A percentile compares a stretch with the other conserved stretches of the same genome.
Evolutionary conservation across 1,284 basidiomycete genomes (phyloP).

Genomic region (Austroboletus niveus): DNA sequence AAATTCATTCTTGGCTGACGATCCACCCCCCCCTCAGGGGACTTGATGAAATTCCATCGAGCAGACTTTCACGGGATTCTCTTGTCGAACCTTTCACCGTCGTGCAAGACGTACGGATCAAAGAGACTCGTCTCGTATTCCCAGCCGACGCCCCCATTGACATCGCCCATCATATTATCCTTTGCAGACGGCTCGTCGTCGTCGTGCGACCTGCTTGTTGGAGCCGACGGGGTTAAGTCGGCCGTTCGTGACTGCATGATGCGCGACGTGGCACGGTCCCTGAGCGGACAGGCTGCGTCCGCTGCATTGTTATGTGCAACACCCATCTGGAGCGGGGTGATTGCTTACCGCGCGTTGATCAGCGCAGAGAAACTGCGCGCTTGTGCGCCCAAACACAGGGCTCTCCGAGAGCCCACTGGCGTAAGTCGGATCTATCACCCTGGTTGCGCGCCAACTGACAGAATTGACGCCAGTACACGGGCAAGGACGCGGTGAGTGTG

Average conservation of each 20-base stretch:
- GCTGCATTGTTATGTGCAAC: constrained; percentile 26
- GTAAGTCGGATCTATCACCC: constrained; percentile 17
- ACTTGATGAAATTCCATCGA: constrained; percentile 41
- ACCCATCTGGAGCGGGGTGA: constrained; percentile 43
- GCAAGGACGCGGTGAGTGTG: constrained; percentile 26
- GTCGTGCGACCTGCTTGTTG: constrained; percentile 47
- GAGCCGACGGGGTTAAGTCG: constrained; percentile 55
- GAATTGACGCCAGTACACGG: constrained; percentile 17
- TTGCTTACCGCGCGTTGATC: constrained; percentile 42
- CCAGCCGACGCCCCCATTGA: constrained; percentile 24
- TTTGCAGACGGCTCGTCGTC: constrained; percentile 45
- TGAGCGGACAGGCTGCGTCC: constrained; percentile 12
- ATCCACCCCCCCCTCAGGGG: constrained; percentile 29
- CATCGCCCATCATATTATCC: constrained; percentile 34
- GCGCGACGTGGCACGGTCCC: constrained; percentile 23
- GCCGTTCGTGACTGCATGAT: constrained; percentile 43
- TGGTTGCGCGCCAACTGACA: constrained; percentile 1
- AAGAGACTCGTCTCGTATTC: constrained; percentile 42
- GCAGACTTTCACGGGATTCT: constrained; percentile 43
- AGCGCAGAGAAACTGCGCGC: constrained; percentile 34
- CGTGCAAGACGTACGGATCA: constrained; percentile 33
- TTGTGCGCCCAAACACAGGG: constrained; percentile 36
- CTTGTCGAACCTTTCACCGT: constrained; percentile 33
- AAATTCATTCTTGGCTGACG: constrained; percentile 1
- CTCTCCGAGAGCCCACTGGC: constrained; percentile 25